Percentiles rank a stretch among this genome's conserved stretches.
These are phyloP conservation scores for Ceratobasidium sp. DNA, from an alignment of 1,284 basidiomycete genomes.

Conservation along the genomic window DNA sequence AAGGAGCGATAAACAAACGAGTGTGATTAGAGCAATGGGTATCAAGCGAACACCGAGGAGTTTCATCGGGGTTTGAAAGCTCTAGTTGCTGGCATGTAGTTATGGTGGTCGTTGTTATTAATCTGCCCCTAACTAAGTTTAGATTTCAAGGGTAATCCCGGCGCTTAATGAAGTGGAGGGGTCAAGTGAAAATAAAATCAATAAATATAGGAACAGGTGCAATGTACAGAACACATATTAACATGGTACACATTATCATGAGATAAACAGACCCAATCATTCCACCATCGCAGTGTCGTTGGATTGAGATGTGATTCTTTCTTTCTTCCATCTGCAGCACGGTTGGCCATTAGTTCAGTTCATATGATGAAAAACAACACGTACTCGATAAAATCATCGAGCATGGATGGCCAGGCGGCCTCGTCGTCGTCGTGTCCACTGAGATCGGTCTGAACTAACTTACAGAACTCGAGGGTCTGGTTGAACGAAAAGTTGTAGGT, in stretches of 20 bases:
- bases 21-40: constrained; percentile 17
- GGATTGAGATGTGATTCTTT: neutral
- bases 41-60: neutral
- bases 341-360: neutral
- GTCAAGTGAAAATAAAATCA: neutral
- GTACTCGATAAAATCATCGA: constrained; percentile 72
- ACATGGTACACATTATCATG: neutral
- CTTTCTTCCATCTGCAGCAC: constrained; percentile 26
- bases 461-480: constrained; percentile 75
- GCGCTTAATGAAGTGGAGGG: constrained; percentile 1
- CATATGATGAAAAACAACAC: neutral
- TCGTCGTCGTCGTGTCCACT: constrained; percentile 73
- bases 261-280: neutral
- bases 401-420: constrained; percentile 80
- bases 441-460: constrained; percentile 62
- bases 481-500: neutral
- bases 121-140: neutral
- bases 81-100: neutral
- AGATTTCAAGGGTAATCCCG: neutral
- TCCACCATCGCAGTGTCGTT: constrained; percentile 6
- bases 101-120: constrained; percentile 19
- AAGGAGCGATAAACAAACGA: constrained; percentile 22
- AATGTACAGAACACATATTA: constrained; percentile 1
- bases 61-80: neutral
- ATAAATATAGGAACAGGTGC: constrained; percentile 29